Evolutionary conservation across 1,284 basidiomycete genomes (phyloP).

Genomic region (Fistulinella cinereoalba): DNA sequence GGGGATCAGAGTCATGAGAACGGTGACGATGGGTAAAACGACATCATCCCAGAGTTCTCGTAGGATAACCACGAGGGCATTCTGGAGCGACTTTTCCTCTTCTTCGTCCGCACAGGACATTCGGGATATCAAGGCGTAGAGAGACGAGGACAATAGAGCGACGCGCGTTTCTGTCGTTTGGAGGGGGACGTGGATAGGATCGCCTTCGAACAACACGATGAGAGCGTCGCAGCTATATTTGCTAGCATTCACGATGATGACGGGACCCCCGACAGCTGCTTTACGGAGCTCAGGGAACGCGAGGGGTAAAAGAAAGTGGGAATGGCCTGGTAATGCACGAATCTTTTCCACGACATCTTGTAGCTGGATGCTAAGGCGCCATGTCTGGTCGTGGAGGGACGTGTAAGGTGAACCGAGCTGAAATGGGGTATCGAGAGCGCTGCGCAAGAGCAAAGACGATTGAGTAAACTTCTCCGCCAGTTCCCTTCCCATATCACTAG

Average conservation of each 20-base stretch:
- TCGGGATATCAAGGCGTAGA: background rate
- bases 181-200: conserved; percentile 12
- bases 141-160: background rate
- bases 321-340: conserved; percentile 10
- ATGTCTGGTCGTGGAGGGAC: background rate
- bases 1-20: conserved; percentile 10
- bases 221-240: conserved; percentile 8
- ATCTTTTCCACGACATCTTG: background rate
- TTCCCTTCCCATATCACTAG: background rate
- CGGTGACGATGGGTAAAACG: conserved; percentile 21
- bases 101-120: background rate
- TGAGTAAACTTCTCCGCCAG: background rate
- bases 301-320: conserved; percentile 10
- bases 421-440: background rate
- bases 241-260: background rate
- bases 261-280: background rate
- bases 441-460: background rate
- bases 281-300: background rate
- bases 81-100: too few relatives aligned
- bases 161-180: background rate
- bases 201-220: conserved; percentile 12
- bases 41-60: conserved; percentile 27
- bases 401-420: background rate
- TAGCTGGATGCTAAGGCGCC: background rate
- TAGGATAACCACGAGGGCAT: conserved; percentile 12